Conservation (phyloP, 768 basidiomycete genomes). For the Suillus subluteus region DNA sequence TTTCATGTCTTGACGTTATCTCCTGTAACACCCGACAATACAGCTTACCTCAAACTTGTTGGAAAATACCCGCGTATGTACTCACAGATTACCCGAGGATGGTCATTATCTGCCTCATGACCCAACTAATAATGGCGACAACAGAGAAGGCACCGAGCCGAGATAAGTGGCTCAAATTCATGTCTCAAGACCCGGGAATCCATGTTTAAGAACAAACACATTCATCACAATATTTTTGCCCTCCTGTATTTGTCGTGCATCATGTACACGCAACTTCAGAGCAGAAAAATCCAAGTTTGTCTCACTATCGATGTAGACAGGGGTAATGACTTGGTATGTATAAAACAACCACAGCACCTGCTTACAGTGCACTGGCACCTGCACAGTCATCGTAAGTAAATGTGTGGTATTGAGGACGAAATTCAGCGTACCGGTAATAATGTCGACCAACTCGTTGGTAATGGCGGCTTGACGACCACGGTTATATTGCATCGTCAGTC, state of each 20-base stretch:
- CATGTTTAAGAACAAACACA: not conserved
- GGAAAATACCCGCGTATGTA: not conserved
- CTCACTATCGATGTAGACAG: conserved; percentile 21
- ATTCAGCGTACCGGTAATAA: conserved; percentile 76
- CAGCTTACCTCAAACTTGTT: not conserved
- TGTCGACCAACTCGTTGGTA: conserved; percentile 93
- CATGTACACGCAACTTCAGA: not conserved
- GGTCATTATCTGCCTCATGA: not conserved
- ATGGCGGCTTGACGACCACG: conserved; percentile 98
- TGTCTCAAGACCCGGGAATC: not conserved
- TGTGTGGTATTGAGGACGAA: not conserved
- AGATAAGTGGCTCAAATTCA: not conserved
- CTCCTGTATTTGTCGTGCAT: not conserved
- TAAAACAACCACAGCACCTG: conserved; percentile 17
- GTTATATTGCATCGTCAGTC: conserved; percentile 93
- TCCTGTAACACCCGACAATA: not conserved
- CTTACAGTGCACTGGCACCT: conserved; percentile 56
- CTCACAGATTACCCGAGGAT: not conserved
- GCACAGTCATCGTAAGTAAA: conserved; percentile 3
- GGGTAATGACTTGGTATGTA: conserved; percentile 19
- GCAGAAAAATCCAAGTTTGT: conserved; percentile 22
- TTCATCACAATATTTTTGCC: not conserved
- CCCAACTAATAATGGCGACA: not conserved
- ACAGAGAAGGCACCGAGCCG: not conserved
- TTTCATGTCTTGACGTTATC: not conserved